Conservation (phyloP, 1,139 yeast species). For the Candida sp. region DNA sequence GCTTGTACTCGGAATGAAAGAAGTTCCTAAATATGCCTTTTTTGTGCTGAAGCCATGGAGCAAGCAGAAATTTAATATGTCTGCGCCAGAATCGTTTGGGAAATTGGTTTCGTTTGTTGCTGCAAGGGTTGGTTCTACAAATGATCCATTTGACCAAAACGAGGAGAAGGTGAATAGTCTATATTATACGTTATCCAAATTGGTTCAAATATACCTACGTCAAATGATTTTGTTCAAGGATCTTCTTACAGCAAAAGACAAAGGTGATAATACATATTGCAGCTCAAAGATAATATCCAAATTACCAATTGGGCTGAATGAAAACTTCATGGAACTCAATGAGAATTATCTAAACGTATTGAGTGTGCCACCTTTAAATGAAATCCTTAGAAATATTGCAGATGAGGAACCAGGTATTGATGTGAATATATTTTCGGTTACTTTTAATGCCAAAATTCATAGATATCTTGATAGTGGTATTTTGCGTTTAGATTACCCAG, state of each 20-base stretch:
- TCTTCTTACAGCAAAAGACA: constrained; percentile 23
- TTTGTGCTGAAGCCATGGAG: neutral
- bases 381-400: constrained; percentile 13
- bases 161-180: constrained; percentile 10
- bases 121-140: neutral
- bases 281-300: constrained; percentile 8
- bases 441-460: constrained; percentile 25
- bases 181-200: constrained; percentile 26
- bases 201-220: constrained; percentile 33
- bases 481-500: constrained; percentile 34
- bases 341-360: constrained; percentile 18
- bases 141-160: constrained; percentile 4
- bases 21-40: constrained; percentile 2
- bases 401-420: constrained; percentile 17
- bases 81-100: neutral
- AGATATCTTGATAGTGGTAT: constrained; percentile 19
- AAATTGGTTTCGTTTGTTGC: neutral
- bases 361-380: constrained; percentile 17
- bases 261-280: constrained; percentile 22
- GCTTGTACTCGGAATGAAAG: constrained; percentile 8
- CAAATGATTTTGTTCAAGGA: constrained; percentile 34
- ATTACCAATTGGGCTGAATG: constrained; percentile 3
- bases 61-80: neutral
- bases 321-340: constrained; percentile 10
- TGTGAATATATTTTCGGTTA: constrained; percentile 18